phyloP scores from a whole-genome alignment of 2,329 filamentous ascomycete species.

The Fusarium aywerte region DNA sequence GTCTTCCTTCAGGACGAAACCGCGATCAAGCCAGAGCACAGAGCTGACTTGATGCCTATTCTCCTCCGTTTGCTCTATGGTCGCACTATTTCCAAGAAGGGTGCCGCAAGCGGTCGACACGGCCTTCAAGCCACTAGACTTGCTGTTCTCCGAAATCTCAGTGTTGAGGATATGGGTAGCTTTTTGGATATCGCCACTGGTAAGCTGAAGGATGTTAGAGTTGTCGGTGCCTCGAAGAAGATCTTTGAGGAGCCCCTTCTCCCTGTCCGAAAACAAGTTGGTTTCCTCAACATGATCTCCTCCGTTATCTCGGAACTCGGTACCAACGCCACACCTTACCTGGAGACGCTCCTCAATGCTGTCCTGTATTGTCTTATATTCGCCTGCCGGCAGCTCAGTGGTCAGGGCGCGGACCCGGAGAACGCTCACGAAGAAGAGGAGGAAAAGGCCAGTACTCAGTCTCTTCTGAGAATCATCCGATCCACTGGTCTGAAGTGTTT shows the following conservation, averaged over 20 bases:
- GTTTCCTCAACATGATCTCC: slow-evolving; percentile 91
- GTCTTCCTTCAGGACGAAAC: slow-evolving; percentile 83
- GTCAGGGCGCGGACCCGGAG: slow-evolving; percentile 49
- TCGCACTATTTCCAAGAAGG: slow-evolving; percentile 84
- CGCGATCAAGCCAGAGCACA: slow-evolving; percentile 78
- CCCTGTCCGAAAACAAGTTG: slow-evolving; percentile 81
- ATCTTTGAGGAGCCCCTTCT: slow-evolving; percentile 69
- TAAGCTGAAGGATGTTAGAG: slow-evolving; percentile 68
- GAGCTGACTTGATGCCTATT: slow-evolving; percentile 81
- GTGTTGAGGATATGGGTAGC: slow-evolving; percentile 76
- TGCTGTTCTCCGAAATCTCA: slow-evolving; percentile 81
- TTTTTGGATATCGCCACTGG: slow-evolving; percentile 88
- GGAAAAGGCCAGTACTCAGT: slow-evolving; percentile 59
- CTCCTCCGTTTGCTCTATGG: slow-evolving; percentile 90
- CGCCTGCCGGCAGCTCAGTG: slow-evolving; percentile 69
- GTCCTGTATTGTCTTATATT: slow-evolving; percentile 84
- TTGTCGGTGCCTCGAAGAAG: slow-evolving; percentile 65
- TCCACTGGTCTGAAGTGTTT: slow-evolving; percentile 85
- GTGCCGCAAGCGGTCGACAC: slow-evolving; percentile 78
- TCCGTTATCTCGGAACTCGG: slow-evolving; percentile 88
- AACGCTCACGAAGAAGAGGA: slow-evolving; percentile 56
- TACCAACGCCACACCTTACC: slow-evolving; percentile 74
- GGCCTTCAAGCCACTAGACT: slow-evolving; percentile 85
- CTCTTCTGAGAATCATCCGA: slow-evolving; percentile 73
- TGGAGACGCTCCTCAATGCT: slow-evolving; percentile 76